Evolutionary conservation across 345 rosid genomes (phyloP), one percentile per base, ranked within the genome.

Genomic region (Euphorbia peplus): DNA sequence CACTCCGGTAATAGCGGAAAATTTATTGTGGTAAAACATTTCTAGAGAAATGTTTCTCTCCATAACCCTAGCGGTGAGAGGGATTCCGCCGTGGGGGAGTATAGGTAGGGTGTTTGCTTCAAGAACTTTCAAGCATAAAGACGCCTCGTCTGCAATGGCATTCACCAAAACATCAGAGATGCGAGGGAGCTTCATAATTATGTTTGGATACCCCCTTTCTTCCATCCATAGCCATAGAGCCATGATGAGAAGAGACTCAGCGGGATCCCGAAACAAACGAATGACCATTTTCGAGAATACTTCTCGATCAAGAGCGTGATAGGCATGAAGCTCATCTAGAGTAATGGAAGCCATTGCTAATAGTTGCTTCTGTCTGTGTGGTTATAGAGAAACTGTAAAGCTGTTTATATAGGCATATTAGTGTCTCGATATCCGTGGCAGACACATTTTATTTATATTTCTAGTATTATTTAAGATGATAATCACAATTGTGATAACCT

Each of bases 161-260:
- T 71, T 69, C 61, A 84, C 32, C 28, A 82, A 8, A 9, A 73
- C 26, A 65, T 77, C 63, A 0, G 77, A 30, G 0, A 81, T 67
- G 18, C 11, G 18, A 18, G n/a, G 44, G 76, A 79, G 75, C 67
- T 73, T 75, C 8, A 10, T 19, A 3, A 78, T 21, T 13, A 82
- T 24, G 30, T 73, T 82, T 4, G 85, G 82, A 26, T 61, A 84
- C 14, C 79, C 79, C n/a, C 22, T 63, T 9, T 79, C 76, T 67
- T 84, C 85, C 1, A 84, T 73, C 84, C 84, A 82, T n/a, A 84
- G 63, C 88, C 88, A 84, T 2, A 65, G 15, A 6, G 88, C 81
- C 70, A 84, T 67, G 61, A 82, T 69, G 0, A 82, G 53, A 0
- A 84, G 22, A 63, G 81, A 80, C 26, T 82, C 77, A 18, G 68